Evolutionary conservation across 441 rosid species (phyloP).

Genomic region (Populus hybrid): DNA sequence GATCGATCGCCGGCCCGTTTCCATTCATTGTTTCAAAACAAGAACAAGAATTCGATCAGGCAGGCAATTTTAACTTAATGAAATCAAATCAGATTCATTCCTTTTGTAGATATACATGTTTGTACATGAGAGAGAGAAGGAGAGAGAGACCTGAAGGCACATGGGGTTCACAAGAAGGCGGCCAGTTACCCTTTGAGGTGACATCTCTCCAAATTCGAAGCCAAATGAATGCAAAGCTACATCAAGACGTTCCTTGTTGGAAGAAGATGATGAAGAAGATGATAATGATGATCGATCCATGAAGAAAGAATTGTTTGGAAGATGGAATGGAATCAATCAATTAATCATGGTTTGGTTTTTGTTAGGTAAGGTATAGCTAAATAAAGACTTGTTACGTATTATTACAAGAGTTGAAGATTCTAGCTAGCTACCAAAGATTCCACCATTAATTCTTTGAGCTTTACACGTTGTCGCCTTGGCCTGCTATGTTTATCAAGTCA

Average conservation of each 20-base stretch:
- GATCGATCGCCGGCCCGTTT: background rate
- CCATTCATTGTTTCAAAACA: background rate
- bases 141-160: conserved; percentile 52
- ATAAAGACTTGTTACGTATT: too few relatives aligned
- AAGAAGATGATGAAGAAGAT: conserved; percentile 10
- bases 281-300: background rate
- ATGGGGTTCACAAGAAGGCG: conserved; percentile 48
- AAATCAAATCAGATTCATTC: background rate
- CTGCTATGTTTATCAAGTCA: too few relatives aligned
- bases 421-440: too few relatives aligned
- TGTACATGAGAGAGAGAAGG: too few relatives aligned
- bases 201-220: conserved; percentile 52
- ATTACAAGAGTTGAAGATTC: too few relatives aligned
- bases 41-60: background rate
- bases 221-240: conserved; percentile 45
- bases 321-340: too few relatives aligned
- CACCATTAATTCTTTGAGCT: too few relatives aligned
- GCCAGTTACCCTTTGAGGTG: conserved; percentile 60
- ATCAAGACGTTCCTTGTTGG: conserved; percentile 43
- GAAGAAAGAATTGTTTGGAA: too few relatives aligned
- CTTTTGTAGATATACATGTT: too few relatives aligned
- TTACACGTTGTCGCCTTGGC: too few relatives aligned
- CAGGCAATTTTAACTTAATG: background rate
- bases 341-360: too few relatives aligned
- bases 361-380: too few relatives aligned